Base-by-base conservation (phyloP, 116 monocot genomes). In the Dioscorea cayenensis region DNA sequence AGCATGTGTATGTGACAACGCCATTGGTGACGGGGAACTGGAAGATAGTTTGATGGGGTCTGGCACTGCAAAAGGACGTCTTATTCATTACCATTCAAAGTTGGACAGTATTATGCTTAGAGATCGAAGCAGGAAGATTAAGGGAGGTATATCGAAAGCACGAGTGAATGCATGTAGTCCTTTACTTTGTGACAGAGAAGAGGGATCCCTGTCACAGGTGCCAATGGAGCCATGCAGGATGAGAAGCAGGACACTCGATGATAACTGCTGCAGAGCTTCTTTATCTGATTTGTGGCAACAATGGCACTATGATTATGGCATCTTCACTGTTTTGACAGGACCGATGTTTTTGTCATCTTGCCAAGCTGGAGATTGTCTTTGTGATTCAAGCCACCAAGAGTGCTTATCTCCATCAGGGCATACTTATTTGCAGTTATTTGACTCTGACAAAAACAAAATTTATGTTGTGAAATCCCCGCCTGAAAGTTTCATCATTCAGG, bases 281-380 rank as follows among this genome's bases (percentile, higher is more conserved):
- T 70, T 75, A 11, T 72, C 81, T 12, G 64, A 87, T 68, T 66
- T 99, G 71, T 99, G 99, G 99, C 99, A 99, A 68, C 89, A 99
- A 75, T 99, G 94, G 94, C 99, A 94, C 64, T 99, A 89, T 80
- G 99, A 99, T 74, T 99, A 99, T 79, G 99, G 91, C 61, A 91
- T 87, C 66, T 94, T 99, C 65, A 99, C 99, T 51, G 78, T 99
- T 80, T 75, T 94, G 28, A 99, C 94, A 77, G 20, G 83, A 68
- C 91, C 99, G n/a, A 80, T 89, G 76, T 99, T 99, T 81, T 68
- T 87, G 32, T 78, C 73, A 38, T 68, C 90, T 66, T 32, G 28
- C 35, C 12, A 60, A 32, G 32, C 18, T 50, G 73, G 70, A 59
- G 68, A 78, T 38, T 52, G 63, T 68, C 58, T 68, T 69, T 49